phyloP scores from a whole-genome alignment of 345 rosid genomes.

The Psidium guajava region DNA sequence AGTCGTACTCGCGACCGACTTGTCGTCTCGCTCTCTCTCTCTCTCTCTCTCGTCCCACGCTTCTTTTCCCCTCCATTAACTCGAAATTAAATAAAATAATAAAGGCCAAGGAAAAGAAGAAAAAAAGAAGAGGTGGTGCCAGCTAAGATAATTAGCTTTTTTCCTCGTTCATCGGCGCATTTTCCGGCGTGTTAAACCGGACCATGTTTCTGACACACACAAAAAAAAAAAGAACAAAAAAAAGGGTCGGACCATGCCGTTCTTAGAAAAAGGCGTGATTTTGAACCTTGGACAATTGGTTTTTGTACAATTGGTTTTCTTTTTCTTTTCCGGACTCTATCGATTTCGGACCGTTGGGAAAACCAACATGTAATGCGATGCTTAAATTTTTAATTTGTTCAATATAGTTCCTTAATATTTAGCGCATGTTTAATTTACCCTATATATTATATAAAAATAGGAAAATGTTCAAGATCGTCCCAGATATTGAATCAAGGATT shows the following conservation, averaged over 20 bases:
- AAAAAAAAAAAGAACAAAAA: no score
- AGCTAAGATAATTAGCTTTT: background rate
- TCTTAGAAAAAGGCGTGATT: background rate
- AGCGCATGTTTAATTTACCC: no score
- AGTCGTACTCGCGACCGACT: background rate
- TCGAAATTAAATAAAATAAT: background rate
- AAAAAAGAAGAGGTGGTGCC: background rate
- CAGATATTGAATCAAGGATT: no score
- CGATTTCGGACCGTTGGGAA: background rate
- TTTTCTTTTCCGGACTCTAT: no score
- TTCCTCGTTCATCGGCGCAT: background rate
- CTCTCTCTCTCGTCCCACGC: background rate
- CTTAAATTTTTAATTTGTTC: no score
- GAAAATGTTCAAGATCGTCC: no score
- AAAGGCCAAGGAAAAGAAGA: background rate
- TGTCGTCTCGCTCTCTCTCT: background rate
- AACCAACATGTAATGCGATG: no score
- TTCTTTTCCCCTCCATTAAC: background rate
- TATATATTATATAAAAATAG: no score
- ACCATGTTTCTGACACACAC: background rate
- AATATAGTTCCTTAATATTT: no score
- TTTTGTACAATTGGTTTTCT: background rate
- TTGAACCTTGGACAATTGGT: background rate
- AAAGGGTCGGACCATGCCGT: no score
- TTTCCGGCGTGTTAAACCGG: background rate